phyloP scores from a whole-genome alignment of 352 stramenopile species.

The Phytopythium cucurbitacearum region DNA sequence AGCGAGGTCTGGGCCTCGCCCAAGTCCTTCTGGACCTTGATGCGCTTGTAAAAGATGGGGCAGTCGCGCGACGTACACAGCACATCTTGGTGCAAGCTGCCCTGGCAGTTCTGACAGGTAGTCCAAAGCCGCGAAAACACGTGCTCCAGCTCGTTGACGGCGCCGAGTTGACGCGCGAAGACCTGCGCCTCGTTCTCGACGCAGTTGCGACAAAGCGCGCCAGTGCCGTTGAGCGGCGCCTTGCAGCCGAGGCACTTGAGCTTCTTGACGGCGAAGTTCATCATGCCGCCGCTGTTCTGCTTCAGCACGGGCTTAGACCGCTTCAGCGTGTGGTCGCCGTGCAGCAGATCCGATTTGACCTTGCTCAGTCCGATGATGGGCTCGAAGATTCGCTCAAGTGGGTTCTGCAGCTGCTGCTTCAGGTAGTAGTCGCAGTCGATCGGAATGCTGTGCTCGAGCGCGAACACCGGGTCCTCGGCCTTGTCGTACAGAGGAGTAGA shows the following conservation, averaged over 20 bases:
- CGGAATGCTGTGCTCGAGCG: conserved; percentile 98
- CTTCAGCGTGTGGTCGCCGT: conserved; percentile 97
- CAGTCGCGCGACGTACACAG: conserved; percentile 98
- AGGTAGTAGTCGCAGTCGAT: conserved; percentile 99
- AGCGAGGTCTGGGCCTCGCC: conserved; percentile 91
- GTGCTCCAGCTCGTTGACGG: conserved; percentile 92
- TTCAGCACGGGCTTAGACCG: conserved; percentile 95
- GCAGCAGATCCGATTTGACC: conserved; percentile 88
- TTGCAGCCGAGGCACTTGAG: conserved; percentile 98
- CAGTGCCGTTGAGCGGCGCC: conserved; percentile 85
- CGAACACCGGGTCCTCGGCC: conserved; percentile 98
- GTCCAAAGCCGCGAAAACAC: conserved; percentile 97
- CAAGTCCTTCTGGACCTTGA: conserved; percentile 99
- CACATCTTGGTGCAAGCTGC: conserved; percentile 94
- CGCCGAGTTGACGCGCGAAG: conserved; percentile 93
- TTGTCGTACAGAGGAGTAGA: conserved; percentile 96
- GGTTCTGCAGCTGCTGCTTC: conserved; percentile 98
- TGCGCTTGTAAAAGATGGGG: conserved; percentile 99
- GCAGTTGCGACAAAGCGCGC: conserved; percentile 94
- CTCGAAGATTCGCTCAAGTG: conserved; percentile 98
- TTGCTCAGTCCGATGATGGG: conserved; percentile 95
- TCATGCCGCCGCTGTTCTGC: conserved; percentile 96
- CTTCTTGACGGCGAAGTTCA: conserved; percentile 99
- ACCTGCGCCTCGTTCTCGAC: conserved; percentile 89
- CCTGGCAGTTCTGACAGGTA: conserved; percentile 98